A percentile compares a stretch with the other conserved stretches of the same genome.
Evolutionary conservation across 768 basidiomycete species (phyloP).

Genomic region (Trametes sanguinea): DNA sequence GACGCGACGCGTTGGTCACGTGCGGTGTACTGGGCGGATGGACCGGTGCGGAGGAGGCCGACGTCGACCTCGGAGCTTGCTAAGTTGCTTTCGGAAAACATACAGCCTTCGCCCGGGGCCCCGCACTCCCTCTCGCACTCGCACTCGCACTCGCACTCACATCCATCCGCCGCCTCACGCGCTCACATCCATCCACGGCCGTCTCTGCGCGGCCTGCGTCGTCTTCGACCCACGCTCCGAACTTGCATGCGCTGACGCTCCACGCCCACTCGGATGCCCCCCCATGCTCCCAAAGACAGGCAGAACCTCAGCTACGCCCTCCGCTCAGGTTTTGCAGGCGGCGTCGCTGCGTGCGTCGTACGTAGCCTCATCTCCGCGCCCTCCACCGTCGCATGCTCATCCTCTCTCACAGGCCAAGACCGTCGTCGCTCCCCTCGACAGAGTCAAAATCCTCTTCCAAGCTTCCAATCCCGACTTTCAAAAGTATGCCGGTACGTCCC

Average conservation of each 20-base stretch:
- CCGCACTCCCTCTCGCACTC: too few species aligned
- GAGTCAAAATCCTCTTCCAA: constrained; percentile 99
- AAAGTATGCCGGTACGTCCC: constrained; percentile 80
- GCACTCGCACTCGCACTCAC: background rate
- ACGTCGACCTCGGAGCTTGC: background rate
- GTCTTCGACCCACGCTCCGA: background rate
- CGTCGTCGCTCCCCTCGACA: constrained; percentile 91
- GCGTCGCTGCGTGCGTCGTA: constrained; percentile 91
- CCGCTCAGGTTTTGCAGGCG: constrained; percentile 89
- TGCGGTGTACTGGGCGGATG: background rate
- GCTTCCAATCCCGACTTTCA: constrained; percentile 93
- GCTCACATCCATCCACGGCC: too few species aligned
- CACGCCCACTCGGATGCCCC: constrained; percentile 52
- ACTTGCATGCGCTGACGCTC: constrained; percentile 2
- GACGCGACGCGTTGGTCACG: constrained; percentile 8
- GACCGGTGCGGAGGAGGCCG: too few species aligned
- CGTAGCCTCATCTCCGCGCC: constrained; percentile 36
- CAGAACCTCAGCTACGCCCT: constrained; percentile 39
- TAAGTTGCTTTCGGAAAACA: constrained; percentile 1
- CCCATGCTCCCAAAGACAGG: constrained; percentile 46
- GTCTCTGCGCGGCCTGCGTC: background rate
- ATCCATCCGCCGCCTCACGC: background rate
- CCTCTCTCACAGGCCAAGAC: constrained; percentile 74
- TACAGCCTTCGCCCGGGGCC: constrained; percentile 6
- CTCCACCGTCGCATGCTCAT: constrained; percentile 17